These are phyloP conservation scores for Flaveria brownii DNA, from an alignment of 129 eudicot species.

Conservation along the genomic window DNA sequence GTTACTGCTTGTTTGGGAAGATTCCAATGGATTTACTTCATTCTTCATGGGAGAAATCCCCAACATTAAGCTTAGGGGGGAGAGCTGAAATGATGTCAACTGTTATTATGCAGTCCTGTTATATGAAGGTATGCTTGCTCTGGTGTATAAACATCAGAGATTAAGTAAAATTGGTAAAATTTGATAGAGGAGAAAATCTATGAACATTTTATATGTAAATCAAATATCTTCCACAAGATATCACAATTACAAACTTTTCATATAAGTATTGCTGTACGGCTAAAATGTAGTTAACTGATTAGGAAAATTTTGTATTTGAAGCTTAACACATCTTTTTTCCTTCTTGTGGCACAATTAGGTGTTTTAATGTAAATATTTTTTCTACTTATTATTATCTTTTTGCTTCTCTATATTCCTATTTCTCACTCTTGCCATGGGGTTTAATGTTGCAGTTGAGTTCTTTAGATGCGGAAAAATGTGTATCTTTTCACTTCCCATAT, in stretches of 20 bases:
- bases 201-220: background rate
- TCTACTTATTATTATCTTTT: background rate
- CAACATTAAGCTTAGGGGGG: constrained; percentile 63
- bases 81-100: constrained; percentile 78
- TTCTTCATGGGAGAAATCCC: constrained; percentile 76
- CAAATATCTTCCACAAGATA: background rate
- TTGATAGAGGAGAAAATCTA: background rate
- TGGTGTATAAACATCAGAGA: background rate
- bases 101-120: constrained; percentile 73
- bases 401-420: constrained; percentile 4
- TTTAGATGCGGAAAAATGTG: constrained; percentile 54
- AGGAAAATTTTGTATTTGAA: constrained; percentile 6
- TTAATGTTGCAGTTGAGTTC: constrained; percentile 59
- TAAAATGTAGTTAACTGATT: constrained; percentile 15
- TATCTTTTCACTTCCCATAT: constrained; percentile 66
- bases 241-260: background rate
- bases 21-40: constrained; percentile 73
- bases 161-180: background rate
- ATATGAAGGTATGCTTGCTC: constrained; percentile 60
- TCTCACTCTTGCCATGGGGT: constrained; percentile 12
- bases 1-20: constrained; percentile 74
- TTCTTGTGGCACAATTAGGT: background rate
- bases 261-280: background rate
- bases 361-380: background rate
- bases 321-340: background rate